Conservation (phyloP, 208 protist species). For the Leishmania amazonensis region DNA sequence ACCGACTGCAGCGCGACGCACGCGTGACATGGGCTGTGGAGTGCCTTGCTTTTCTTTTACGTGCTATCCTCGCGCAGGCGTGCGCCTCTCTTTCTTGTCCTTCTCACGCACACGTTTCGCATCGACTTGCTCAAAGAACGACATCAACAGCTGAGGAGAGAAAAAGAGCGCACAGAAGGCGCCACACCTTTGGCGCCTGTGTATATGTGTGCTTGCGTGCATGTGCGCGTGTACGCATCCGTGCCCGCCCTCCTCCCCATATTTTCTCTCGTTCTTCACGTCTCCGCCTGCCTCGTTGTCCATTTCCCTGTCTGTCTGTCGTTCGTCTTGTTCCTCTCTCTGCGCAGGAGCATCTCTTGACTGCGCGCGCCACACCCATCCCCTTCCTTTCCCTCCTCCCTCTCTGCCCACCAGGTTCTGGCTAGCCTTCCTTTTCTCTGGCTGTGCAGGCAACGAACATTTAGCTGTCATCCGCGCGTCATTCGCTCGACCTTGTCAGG, state of each 20-base stretch:
- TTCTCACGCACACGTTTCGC: not conserved
- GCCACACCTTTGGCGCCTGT: not conserved
- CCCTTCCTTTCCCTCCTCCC: not conserved
- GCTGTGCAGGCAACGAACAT: not conserved
- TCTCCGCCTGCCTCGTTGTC: not conserved
- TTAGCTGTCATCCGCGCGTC: not conserved
- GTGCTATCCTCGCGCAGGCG: not conserved
- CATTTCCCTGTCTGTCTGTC: not conserved
- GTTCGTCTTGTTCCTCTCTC: not conserved
- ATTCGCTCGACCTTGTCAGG: not conserved
- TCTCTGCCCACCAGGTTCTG: not conserved
- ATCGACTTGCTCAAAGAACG: not conserved
- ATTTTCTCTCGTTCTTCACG: not conserved
- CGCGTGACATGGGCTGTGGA: not conserved
- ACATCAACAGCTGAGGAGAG: not conserved
- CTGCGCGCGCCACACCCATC: not conserved
- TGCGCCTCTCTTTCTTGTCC: conserved; percentile 2
- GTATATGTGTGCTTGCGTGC: not conserved
- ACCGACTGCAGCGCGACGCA: conserved; percentile 25
- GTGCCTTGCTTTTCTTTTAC: not conserved
- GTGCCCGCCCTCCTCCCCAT: not conserved
- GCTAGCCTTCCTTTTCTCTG: not conserved
- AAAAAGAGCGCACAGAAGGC: not conserved
- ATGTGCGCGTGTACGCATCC: not conserved
- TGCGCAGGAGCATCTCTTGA: conserved; percentile 1